Base-by-base conservation (phyloP, 2,329 filamentous ascomycete genomes). In the Hortaea werneckii region DNA sequence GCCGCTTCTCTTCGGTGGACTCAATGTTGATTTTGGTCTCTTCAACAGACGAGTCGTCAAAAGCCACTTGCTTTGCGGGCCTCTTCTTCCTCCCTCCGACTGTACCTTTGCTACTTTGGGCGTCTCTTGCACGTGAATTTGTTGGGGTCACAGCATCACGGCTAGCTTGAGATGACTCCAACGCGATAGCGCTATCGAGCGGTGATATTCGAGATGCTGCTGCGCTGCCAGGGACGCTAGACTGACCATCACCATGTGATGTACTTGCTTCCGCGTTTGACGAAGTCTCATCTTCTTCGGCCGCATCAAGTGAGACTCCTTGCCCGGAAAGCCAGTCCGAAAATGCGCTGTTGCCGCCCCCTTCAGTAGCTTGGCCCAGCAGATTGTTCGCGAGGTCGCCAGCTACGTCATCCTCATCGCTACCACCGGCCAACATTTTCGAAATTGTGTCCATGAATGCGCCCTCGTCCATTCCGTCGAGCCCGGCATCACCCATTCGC, bases 371-470 rank as follows among this genome's bases (percentile, higher is more conserved):
- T 13, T 64, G 61, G 12, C 55, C 57, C 7, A 73, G 61, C 48
- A 73, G 58, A 8, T 62, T 63, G 32, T 66, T 65, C 28, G 69
- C 66, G 50, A 73, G 58, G 39, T 68, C 60, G 27, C 65, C 65
- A 12, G 65, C 59, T 45, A 69, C 65, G 11, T 69, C 68, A 41
- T 70, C 69, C 27, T 63, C 56, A 42, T 49, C 63, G 20, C 20
- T 20, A n/a, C 67, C 58, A 29, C 66, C 64, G 4, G 61, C 63
- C 8, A 71, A 58, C 68, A 74, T 71, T 42, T 70, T 65, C 52
- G 65, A 59, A 4, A 69, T 65, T 11, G 65, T 68, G 40, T 68
- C 54, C 43, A 72, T 63, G 41, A 73, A 61, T 9, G 65, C 63
- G 10, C 60, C 55, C 34, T 68, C 64, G 48, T 72, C 69, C 54